Base-by-base conservation (phyloP, 441 rosid species). In the Aleurites moluccanus region DNA sequence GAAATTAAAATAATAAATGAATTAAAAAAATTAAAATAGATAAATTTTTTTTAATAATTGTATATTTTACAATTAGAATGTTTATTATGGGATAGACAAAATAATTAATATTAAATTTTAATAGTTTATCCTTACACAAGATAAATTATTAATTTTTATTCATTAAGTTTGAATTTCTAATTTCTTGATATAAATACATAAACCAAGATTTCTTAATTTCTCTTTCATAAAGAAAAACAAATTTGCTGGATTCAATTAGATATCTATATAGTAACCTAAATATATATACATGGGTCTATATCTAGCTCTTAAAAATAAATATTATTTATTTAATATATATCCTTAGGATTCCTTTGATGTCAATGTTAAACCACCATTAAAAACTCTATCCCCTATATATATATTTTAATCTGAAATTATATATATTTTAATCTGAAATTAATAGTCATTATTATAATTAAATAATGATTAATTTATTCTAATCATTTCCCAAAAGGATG, bases 401-500 rank as follows among this genome's bases (percentile, higher is more conserved):
- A n/a, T n/a, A n/a, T n/a, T n/a, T n/a, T n/a, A n/a, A n/a, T n/a
- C n/a, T n/a, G n/a, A n/a, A n/a, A n/a, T n/a, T n/a, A n/a, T n/a
- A n/a, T n/a, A n/a, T 57, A 61, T 16, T 45, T 73, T 62, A 73
- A 49, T 63, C 49, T 2, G 6, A 49, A 73, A 56, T 56, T 13
- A 50, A 15, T 50, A 62, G 16, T 9, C 50, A n/a, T n/a, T 49
- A 33, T 40, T 55, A 35, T 18, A 67, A 49, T 18, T 47, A 20
- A 25, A 53, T 10, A 10, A 47, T 50, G 13, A 18, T 30, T 67
- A 10, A 45, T 53, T 57, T 35, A 70, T 33, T 49, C n/a, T 61
- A 73, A 72, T 68, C 61, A 73, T 60, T 52, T 79, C 74, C 75
- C 72, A 69, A 73, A 74, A 78, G 76, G 74, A 77, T 74, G 88